Evolutionary conservation across 2,329 filamentous ascomycete species (phyloP).

Genomic region (Clarireedia hainanense): DNA sequence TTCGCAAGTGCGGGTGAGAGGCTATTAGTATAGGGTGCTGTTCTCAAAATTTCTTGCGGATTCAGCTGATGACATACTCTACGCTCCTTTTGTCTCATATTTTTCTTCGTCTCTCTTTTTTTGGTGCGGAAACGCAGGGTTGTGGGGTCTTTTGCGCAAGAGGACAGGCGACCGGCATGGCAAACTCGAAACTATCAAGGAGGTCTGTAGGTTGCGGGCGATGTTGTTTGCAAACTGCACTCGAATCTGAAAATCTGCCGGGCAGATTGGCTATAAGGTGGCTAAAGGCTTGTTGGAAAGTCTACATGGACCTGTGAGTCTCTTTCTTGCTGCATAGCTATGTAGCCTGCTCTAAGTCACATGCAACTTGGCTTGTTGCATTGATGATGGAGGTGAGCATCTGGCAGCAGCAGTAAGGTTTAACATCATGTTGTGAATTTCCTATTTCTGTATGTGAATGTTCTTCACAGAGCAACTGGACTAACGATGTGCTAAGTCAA

Average conservation of each 20-base stretch:
- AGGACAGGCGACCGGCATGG: neutral
- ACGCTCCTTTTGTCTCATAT: neutral
- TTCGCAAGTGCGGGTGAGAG: neutral
- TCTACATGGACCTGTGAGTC: too few relatives aligned
- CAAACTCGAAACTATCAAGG: neutral
- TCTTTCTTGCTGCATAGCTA: too few relatives aligned
- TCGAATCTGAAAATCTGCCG: neutral
- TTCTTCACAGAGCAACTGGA: too few relatives aligned
- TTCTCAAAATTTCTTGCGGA: neutral
- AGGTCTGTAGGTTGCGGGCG: neutral
- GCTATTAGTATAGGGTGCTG: neutral
- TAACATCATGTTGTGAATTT: too few relatives aligned
- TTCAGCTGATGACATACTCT: neutral
- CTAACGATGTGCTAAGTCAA: neutral
- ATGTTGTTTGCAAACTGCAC: neutral
- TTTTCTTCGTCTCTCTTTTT: neutral
- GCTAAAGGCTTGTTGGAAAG: too few relatives aligned
- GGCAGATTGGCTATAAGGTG: too few relatives aligned
- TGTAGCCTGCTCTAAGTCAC: too few relatives aligned
- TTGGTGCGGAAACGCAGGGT: neutral
- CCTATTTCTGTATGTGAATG: too few relatives aligned
- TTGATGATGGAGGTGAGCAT: too few relatives aligned
- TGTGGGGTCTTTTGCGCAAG: neutral
- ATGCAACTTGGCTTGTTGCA: too few relatives aligned
- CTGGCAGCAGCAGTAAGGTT: too few relatives aligned